Conservation (phyloP, 2,329 filamentous ascomycete species). For the Colletotrichum horii region DNA sequence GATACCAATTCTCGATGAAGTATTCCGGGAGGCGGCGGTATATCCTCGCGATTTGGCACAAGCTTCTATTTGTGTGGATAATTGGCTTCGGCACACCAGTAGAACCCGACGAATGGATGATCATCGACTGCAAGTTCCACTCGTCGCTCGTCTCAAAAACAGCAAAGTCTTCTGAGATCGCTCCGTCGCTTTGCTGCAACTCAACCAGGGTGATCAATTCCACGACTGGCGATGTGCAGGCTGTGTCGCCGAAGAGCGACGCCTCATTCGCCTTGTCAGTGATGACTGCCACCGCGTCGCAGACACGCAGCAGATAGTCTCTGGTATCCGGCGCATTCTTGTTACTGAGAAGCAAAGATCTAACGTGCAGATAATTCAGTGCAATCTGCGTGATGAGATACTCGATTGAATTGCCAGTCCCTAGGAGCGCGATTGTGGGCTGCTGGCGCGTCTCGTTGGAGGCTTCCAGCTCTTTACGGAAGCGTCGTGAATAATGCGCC, state of each 20-base stretch:
- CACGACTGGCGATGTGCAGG: neutral
- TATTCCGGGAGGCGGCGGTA: constrained; percentile 7
- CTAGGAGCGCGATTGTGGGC: constrained; percentile 2
- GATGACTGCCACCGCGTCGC: neutral
- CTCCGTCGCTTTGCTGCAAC: neutral
- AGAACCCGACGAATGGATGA: constrained; percentile 14
- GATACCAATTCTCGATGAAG: constrained; percentile 13
- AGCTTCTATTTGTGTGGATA: constrained; percentile 5
- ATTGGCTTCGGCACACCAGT: constrained; percentile 8
- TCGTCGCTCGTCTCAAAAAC: neutral
- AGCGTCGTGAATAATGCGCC: neutral
- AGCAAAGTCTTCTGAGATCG: too few species aligned
- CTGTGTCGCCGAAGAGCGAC: neutral
- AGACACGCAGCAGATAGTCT: neutral
- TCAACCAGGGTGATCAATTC: neutral
- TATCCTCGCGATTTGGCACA: constrained; percentile 8
- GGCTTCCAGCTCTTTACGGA: neutral
- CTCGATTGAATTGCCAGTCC: neutral
- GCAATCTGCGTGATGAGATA: constrained; percentile 8
- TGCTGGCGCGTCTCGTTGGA: neutral
- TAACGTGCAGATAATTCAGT: neutral
- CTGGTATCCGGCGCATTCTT: constrained; percentile 2
- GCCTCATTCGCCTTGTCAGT: neutral
- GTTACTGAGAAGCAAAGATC: constrained; percentile 2
- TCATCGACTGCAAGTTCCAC: constrained; percentile 12